phyloP scores from a whole-genome alignment of 768 basidiomycete genomes.

The Neoboletus subvelutipes region DNA sequence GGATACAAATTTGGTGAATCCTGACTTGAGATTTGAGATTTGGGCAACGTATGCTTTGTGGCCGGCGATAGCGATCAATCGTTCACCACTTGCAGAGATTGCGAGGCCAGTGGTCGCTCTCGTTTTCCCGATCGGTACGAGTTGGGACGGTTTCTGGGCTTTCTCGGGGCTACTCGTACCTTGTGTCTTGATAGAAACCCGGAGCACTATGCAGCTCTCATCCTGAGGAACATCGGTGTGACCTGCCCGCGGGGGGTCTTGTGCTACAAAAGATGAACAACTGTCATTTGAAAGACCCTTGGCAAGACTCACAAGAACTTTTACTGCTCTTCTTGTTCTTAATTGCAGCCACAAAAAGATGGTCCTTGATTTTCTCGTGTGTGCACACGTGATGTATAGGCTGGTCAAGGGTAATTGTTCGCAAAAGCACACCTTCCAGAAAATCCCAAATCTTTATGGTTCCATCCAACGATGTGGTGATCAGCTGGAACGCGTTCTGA shows the following conservation, averaged over 20 bases:
- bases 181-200: conserved; percentile 54
- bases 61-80: conserved; percentile 73
- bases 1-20: conserved; percentile 82
- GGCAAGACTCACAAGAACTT: conserved; percentile 17
- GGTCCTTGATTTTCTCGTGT: conserved; percentile 65
- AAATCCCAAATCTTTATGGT: conserved; percentile 91
- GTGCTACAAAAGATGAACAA: conserved; percentile 13
- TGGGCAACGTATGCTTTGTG: conserved; percentile 76
- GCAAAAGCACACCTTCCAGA: conserved; percentile 76
- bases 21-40: conserved; percentile 53
- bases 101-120: conserved; percentile 61
- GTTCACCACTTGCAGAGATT: conserved; percentile 73
- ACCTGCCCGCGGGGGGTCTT: neutral
- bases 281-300: neutral
- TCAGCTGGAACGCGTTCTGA: conserved; percentile 83
- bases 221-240: conserved; percentile 33
- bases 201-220: conserved; percentile 50
- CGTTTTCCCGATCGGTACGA: conserved; percentile 65
- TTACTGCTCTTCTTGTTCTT: conserved; percentile 47
- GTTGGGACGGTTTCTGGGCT: conserved; percentile 46
- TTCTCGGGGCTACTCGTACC: conserved; percentile 41
- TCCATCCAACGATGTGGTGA: conserved; percentile 85
- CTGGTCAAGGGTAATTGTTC: conserved; percentile 67
- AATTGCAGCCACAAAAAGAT: conserved; percentile 68
- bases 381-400: conserved; percentile 71